Evolutionary conservation across 768 basidiomycete species (phyloP), one percentile per base, ranked within the genome.

Genomic region (Chalciporus pseudorubinellus): DNA sequence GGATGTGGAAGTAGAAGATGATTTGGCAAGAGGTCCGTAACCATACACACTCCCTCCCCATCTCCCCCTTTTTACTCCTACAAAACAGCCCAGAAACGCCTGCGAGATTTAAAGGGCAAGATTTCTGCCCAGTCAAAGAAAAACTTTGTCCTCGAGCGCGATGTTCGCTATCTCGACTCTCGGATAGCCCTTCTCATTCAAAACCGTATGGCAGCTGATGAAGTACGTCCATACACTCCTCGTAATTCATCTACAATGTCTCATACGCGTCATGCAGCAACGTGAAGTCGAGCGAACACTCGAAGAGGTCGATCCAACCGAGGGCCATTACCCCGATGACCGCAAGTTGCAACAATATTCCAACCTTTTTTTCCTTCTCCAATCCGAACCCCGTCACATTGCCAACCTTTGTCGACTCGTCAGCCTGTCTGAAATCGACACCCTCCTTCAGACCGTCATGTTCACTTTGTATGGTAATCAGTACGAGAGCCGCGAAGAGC

Each of bases 391-490:
- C 13, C 85, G 95, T 39, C 97, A 99, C 71, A 88, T 98, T 59
- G 97, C 97, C 33, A 86, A 91, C 45, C 83, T 99, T 20, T 98
- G 97, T 64, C 89, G 97, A 16, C 88, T 99, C 52, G 97, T 99
- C 71, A 92, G 89, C 58, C 74, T 99, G 34, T 84, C 90, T 42
- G 97, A 99, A 75, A 98, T 99, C 65, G 97, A 99, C 71, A 98
- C 97, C 41, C 87, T 99, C 52, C 84, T 99, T 22, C 97, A 99
- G 70, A 99, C 97, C 3, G 97, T 99, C 71, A 99, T 99, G 97
- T 99, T 99, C 74, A 98, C 97, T 16, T 83, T 99, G 24, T 99
- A 98, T 68, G 97, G 97, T 56, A 95, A 99, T 77, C 95, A 98
- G 75, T 95, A 98, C 74, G 94, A 98, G 75, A 92, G 90, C 67